Evolutionary conservation across 495 filamentous ascomycete genomes (phyloP).

Genomic region (Astrothelium subdiscretum): DNA sequence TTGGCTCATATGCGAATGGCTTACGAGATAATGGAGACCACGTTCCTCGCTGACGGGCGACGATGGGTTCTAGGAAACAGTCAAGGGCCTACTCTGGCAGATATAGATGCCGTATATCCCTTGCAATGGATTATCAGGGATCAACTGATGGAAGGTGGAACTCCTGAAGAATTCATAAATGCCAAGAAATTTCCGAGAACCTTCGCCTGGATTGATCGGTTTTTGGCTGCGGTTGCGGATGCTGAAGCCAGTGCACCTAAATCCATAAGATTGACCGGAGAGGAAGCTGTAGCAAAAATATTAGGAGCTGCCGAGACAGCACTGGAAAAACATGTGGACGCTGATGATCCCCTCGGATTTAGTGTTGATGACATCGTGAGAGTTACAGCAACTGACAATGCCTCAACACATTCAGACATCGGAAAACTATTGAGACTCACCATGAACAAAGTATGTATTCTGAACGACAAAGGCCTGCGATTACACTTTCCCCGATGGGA

Average conservation of each 20-base stretch:
- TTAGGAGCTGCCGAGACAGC: conserved; percentile 26
- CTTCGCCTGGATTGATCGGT: conserved; percentile 44
- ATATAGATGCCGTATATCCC: conserved; percentile 51
- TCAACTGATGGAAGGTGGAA: conserved; percentile 21
- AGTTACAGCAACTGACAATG: conserved; percentile 46
- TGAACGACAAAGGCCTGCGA: conserved; percentile 30
- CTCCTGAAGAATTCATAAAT: conserved; percentile 33
- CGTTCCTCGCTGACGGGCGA: conserved; percentile 43
- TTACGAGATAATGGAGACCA: conserved; percentile 39
- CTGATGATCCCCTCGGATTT: conserved; percentile 32
- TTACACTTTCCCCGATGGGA: conserved; percentile 46
- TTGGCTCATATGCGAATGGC: conserved; percentile 30
- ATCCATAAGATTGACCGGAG: conserved; percentile 32
- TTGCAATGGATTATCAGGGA: conserved; percentile 43
- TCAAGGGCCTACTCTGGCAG: conserved; percentile 37
- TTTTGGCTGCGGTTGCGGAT: conserved; percentile 26
- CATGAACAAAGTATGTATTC: conserved; percentile 38
- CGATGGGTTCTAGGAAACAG: conserved; percentile 40
- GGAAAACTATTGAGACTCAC: conserved; percentile 39
- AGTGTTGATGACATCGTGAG: conserved; percentile 37
- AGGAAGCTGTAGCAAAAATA: conserved; percentile 37
- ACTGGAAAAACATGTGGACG: conserved; percentile 26
- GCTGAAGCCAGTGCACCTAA: conserved; percentile 22
- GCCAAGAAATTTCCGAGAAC: conserved; percentile 38
- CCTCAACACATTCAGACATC: conserved; percentile 37